These are phyloP conservation scores for Bocquillonia castaneifolia DNA, from an alignment of 441 rosid genomes.

Conservation along the genomic window DNA sequence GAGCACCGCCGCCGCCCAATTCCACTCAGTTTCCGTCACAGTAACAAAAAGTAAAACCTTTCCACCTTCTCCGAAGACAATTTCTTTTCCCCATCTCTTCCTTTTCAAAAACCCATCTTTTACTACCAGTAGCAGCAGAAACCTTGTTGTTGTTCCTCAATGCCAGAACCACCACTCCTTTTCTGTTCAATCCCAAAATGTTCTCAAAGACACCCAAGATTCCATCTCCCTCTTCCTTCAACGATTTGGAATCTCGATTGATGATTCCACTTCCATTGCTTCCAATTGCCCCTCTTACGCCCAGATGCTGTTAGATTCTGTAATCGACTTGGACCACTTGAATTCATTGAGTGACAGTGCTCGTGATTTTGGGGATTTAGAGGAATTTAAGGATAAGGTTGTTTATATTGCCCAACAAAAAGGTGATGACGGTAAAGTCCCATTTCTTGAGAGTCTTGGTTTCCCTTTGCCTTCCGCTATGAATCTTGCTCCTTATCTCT, in stretches of 20 bases:
- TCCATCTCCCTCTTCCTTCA: constrained; percentile 51
- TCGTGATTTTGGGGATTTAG: constrained; percentile 23
- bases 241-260: constrained; percentile 45
- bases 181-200: background rate
- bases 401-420: constrained; percentile 63
- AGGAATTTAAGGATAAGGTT: constrained; percentile 66
- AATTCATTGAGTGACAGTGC: constrained; percentile 33
- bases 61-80: constrained; percentile 19
- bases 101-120: constrained; percentile 17
- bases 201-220: constrained; percentile 36
- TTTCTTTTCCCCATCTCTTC: constrained; percentile 18
- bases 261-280: constrained; percentile 48
- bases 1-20: no score
- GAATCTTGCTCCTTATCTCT: constrained; percentile 62
- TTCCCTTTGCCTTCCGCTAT: constrained; percentile 64
- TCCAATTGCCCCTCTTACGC: constrained; percentile 49
- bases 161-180: constrained; percentile 23
- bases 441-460: constrained; percentile 81
- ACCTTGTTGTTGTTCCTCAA: constrained; percentile 2
- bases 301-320: constrained; percentile 51
- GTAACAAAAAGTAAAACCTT: no score
- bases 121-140: constrained; percentile 9
- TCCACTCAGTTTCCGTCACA: no score
- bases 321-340: constrained; percentile 75
- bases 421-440: constrained; percentile 71